phyloP scores from a whole-genome alignment of 352 stramenopile genomes.

The Phytophthora pinifolia region DNA sequence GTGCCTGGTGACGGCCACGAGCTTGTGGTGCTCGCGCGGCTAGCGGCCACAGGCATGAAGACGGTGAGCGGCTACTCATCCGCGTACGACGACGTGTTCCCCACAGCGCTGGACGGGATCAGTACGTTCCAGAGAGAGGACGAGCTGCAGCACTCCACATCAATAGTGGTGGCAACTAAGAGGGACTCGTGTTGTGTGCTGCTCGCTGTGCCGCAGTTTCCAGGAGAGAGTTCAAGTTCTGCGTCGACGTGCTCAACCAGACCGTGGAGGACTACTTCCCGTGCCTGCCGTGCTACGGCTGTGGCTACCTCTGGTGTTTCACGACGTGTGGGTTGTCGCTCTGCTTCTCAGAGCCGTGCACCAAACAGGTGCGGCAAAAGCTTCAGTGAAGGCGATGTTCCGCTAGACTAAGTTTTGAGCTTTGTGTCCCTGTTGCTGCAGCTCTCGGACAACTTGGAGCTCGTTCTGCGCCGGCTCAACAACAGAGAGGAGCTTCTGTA shows the following conservation, averaged over 20 bases:
- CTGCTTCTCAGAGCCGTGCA: slow-evolving; percentile 63
- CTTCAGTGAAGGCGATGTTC: too few relatives aligned
- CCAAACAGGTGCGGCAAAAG: slow-evolving; percentile 44
- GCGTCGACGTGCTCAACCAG: slow-evolving; percentile 76
- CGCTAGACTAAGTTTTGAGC: neutral
- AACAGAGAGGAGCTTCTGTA: slow-evolving; percentile 74
- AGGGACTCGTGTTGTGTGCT: neutral
- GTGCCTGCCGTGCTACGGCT: slow-evolving; percentile 69
- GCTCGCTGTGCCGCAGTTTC: slow-evolving; percentile 40
- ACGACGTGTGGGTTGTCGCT: slow-evolving; percentile 61
- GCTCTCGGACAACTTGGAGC: slow-evolving; percentile 62
- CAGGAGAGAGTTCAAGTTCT: slow-evolving; percentile 75
- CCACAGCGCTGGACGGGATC: slow-evolving; percentile 61
- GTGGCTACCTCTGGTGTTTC: slow-evolving; percentile 70
- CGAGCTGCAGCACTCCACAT: too few relatives aligned
- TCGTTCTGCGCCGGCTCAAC: slow-evolving; percentile 64
- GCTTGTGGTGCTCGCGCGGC: slow-evolving; percentile 55
- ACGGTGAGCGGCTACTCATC: slow-evolving; percentile 60
- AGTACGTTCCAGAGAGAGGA: slow-evolving; percentile 29
- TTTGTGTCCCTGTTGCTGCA: slow-evolving; percentile 17
- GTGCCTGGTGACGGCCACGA: slow-evolving; percentile 46
- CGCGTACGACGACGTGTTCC: slow-evolving; percentile 58
- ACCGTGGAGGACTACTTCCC: slow-evolving; percentile 73
- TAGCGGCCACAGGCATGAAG: slow-evolving; percentile 45
- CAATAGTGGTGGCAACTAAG: slow-evolving; percentile 1